phyloP scores from a whole-genome alignment of 129 eudicot species.

The Calendula officinalis region DNA sequence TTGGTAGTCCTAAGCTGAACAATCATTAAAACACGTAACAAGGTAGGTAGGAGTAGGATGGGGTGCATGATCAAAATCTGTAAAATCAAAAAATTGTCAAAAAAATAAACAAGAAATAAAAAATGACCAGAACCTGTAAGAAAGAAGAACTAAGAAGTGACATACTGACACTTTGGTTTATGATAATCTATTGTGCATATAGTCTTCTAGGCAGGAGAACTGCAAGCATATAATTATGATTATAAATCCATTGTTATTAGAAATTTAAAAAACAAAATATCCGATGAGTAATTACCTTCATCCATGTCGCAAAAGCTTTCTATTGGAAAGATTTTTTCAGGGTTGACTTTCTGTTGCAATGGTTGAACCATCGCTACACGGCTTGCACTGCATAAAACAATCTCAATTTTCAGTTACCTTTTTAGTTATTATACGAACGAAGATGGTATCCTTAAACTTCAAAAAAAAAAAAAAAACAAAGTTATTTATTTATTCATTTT shows the following conservation, averaged over 20 bases:
- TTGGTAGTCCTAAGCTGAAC: background rate
- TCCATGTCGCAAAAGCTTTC: conserved; percentile 74
- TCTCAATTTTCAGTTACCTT: background rate
- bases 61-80: conserved; percentile 22
- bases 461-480: too few species aligned
- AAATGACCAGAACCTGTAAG: background rate
- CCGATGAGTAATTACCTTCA: conserved; percentile 57
- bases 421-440: background rate
- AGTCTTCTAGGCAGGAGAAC: conserved; percentile 71
- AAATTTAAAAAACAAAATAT: background rate
- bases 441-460: background rate
- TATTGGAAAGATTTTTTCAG: conserved; percentile 56
- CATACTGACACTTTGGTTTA: background rate
- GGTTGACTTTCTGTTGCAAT: conserved; percentile 50
- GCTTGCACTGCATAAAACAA: conserved; percentile 60
- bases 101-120: background rate
- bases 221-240: conserved; percentile 30
- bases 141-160: background rate
- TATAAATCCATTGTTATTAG: conserved; percentile 7
- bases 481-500: too few species aligned
- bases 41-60: background rate
- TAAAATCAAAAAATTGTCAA: conserved; percentile 6
- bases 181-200: conserved; percentile 24
- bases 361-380: conserved; percentile 52
- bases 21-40: background rate